Percentiles rank a stretch among this genome's conserved stretches.
phyloP scores from a whole-genome alignment of 192 early-diverging fungal species.

The Chytriomyces hyalinus region DNA sequence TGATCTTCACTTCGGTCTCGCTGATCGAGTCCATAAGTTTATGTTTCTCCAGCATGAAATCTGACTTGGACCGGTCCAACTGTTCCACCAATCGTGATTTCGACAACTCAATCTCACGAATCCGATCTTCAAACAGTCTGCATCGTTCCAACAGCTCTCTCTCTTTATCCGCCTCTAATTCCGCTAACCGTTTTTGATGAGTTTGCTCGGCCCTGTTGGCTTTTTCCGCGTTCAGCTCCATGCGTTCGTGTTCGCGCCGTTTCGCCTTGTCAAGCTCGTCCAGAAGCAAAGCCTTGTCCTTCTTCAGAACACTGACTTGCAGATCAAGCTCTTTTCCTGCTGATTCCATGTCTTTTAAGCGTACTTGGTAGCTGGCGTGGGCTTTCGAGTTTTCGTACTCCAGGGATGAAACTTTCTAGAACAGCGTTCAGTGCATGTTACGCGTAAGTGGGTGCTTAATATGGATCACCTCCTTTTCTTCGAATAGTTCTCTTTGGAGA shows the following conservation, averaged over 20 bases:
- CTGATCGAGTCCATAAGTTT: constrained; percentile 22
- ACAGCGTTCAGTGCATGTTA: neutral
- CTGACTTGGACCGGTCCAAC: constrained; percentile 24
- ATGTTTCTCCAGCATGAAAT: constrained; percentile 32
- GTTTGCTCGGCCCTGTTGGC: constrained; percentile 6
- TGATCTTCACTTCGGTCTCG: constrained; percentile 23
- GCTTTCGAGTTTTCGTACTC: constrained; percentile 32
- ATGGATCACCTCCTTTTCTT: constrained; percentile 48
- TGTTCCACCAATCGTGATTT: constrained; percentile 19
- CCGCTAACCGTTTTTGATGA: constrained; percentile 1
- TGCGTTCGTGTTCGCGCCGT: constrained; percentile 40
- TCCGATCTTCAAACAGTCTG: constrained; percentile 25
- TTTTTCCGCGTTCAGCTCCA: constrained; percentile 23
- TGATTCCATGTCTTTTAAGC: constrained; percentile 49
- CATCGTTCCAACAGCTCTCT: constrained; percentile 6
- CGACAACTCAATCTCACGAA: neutral
- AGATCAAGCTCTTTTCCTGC: constrained; percentile 43
- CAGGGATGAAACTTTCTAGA: constrained; percentile 35
- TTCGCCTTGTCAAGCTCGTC: constrained; percentile 52
- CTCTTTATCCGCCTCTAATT: constrained; percentile 26
- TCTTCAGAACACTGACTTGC: constrained; percentile 45
- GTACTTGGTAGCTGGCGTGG: constrained; percentile 5
- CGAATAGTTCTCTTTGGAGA: constrained; percentile 43
- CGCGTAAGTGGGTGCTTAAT: neutral
- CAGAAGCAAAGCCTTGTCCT: constrained; percentile 51